Conservation (phyloP, 192 early-diverging fungal species). For the Cladochytrium replicatum region DNA sequence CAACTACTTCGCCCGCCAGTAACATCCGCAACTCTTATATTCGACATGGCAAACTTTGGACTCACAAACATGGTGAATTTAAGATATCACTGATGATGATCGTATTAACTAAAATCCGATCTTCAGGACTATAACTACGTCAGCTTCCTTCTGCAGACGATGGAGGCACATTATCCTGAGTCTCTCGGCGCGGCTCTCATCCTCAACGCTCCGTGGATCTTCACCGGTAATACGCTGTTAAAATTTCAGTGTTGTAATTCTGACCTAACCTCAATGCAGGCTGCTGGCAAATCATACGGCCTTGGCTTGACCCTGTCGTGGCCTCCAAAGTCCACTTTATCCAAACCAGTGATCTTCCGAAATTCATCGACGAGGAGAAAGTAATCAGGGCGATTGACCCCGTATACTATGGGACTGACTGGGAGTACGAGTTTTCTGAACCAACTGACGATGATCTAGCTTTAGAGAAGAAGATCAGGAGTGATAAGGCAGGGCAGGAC, state of each 20-base stretch:
- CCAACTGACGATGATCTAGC: too few relatives aligned
- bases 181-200: conserved; percentile 70
- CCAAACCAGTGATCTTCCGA: conserved; percentile 39
- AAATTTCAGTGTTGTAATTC: conserved; percentile 9
- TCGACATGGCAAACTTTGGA: conserved; percentile 68
- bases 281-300: conserved; percentile 68
- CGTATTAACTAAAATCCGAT: conserved; percentile 5
- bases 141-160: too few relatives aligned
- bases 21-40: conserved; percentile 59
- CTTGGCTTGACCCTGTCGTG: conserved; percentile 82
- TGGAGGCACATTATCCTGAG: conserved; percentile 89
- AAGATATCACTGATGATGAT: background rate
- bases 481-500: too few relatives aligned
- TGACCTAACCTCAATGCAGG: conserved; percentile 1
- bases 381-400: too few relatives aligned
- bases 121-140: conserved; percentile 66
- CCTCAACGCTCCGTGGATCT: conserved; percentile 84
- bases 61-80: conserved; percentile 60
- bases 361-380: conserved; percentile 64
- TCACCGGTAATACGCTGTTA: conserved; percentile 37
- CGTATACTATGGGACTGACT: too few relatives aligned
- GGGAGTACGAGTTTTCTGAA: too few relatives aligned
- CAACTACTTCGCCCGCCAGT: conserved; percentile 41
- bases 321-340: conserved; percentile 76
- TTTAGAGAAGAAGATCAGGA: too few relatives aligned